These are phyloP conservation scores for Penicillium sp. DNA, from an alignment of 2,329 filamentous ascomycete species.

Conservation along the genomic window DNA sequence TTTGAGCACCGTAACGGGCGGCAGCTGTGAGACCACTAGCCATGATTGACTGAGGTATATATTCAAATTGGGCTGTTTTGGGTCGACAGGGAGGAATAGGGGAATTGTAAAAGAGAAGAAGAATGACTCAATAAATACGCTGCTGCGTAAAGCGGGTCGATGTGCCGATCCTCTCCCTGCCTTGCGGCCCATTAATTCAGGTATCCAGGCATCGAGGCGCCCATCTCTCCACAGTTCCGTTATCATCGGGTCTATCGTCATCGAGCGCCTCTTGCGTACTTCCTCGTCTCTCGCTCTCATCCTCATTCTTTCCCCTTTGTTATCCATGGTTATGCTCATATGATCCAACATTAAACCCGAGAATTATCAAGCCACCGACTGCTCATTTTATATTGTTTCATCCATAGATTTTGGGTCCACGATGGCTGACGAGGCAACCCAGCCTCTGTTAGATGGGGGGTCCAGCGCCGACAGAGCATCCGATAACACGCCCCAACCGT, in stretches of 20 bases:
- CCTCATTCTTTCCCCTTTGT: not conserved
- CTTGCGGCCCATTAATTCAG: constrained; percentile 9
- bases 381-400: not conserved
- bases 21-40: constrained; percentile 29
- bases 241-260: constrained; percentile 25
- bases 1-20: constrained; percentile 28
- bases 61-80: constrained; percentile 8
- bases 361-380: not conserved
- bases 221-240: constrained; percentile 20
- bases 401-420: constrained; percentile 12
- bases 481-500: not conserved
- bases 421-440: constrained; percentile 36
- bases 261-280: constrained; percentile 5
- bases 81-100: not conserved
- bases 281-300: not conserved
- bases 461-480: constrained; percentile 6
- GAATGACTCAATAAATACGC: constrained; percentile 23
- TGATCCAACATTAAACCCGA: not conserved
- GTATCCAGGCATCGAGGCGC: constrained; percentile 11
- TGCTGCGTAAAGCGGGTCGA: constrained; percentile 9
- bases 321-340: not conserved
- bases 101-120: constrained; percentile 4
- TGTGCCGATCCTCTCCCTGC: constrained; percentile 5
- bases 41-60: constrained; percentile 22
- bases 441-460: constrained; percentile 30